Evolutionary conservation across 345 rosid genomes (phyloP), one percentile per base, ranked within the genome.

Genomic region (Corymbia maculata): DNA sequence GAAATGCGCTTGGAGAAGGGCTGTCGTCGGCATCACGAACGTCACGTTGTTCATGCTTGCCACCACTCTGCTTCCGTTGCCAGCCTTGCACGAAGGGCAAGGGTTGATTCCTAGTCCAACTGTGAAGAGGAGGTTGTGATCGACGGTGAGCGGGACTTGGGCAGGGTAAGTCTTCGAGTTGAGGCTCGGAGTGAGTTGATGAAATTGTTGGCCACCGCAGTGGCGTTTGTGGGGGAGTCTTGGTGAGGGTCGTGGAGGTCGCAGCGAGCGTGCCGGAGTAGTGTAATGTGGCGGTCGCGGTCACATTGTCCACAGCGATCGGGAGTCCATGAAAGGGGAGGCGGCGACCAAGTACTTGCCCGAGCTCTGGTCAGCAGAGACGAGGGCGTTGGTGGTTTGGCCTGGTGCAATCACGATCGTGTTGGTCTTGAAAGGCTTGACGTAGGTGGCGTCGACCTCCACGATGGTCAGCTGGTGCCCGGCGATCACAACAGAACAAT

Each of bases 131-230:
- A 98, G 96, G 49, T 89, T 92, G 90, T 95, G 98, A 86, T 98
- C 95, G 61, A 97, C 91, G 36, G 89, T 94, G 28, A 90, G 89
- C 0, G 99, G 99, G 47, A 98, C 98, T 9, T 85, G 49, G 17
- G 98, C 99, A 9, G 98, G 99, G 93, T 91, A 98, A 44, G 89
- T 92, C 85, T 90, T 92, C 17, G 99, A 98, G 87, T 98, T 98
- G 36, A 98, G 92, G 87, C 97, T 93, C 97, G 96, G n/a, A 96
- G 95, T 21, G 98, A 89, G 55, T 92, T 87, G 0, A 90, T 70
- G 45, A 95, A 96, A 52, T 30, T 92, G 91, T 95, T 92, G 28
- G 99, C 98, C 14, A 95, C 79, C 0, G 90, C 89, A 15, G 99
- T 97, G 90, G 97, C 98, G 51, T 97, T 89, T 93, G 90, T 3